Evolutionary conservation across 495 filamentous ascomycete species (phyloP).

Genomic region (Penicillium macrosclerotiorum): DNA sequence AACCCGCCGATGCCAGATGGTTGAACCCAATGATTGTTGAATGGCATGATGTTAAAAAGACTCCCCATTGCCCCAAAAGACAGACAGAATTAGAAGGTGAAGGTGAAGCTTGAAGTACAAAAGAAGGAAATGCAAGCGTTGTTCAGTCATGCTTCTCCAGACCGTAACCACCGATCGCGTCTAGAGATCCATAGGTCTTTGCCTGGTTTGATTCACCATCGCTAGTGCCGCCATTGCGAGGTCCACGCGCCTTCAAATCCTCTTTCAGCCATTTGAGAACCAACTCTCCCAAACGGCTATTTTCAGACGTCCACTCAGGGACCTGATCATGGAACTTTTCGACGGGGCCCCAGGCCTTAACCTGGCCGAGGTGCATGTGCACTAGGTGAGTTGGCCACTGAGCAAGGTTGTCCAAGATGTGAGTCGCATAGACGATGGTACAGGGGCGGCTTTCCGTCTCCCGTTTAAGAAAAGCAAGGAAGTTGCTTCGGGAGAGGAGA

Average conservation of each 20-base stretch:
- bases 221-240: conserved; percentile 63
- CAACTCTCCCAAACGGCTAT: conserved; percentile 76
- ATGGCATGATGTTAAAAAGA: conserved; percentile 20
- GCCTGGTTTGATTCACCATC: conserved; percentile 62
- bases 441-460: conserved; percentile 81
- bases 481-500: conserved; percentile 76
- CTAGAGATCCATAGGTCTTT: conserved; percentile 62
- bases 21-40: conserved; percentile 37
- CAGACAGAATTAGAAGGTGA: conserved; percentile 2
- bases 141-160: conserved; percentile 56
- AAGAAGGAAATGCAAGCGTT: not conserved
- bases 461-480: conserved; percentile 78
- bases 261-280: conserved; percentile 84
- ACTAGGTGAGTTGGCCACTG: conserved; percentile 94
- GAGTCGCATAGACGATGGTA: conserved; percentile 96
- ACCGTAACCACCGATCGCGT: conserved; percentile 81
- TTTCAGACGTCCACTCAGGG: conserved; percentile 48
- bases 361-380: conserved; percentile 84
- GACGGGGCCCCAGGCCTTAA: conserved; percentile 78
- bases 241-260: conserved; percentile 78
- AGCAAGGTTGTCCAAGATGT: conserved; percentile 91
- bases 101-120: not conserved
- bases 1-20: conserved; percentile 26
- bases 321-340: conserved; percentile 51
- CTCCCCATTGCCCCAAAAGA: conserved; percentile 2